Conservation (phyloP, 108 stramenopile species). For the Skeletonema grethae region DNA sequence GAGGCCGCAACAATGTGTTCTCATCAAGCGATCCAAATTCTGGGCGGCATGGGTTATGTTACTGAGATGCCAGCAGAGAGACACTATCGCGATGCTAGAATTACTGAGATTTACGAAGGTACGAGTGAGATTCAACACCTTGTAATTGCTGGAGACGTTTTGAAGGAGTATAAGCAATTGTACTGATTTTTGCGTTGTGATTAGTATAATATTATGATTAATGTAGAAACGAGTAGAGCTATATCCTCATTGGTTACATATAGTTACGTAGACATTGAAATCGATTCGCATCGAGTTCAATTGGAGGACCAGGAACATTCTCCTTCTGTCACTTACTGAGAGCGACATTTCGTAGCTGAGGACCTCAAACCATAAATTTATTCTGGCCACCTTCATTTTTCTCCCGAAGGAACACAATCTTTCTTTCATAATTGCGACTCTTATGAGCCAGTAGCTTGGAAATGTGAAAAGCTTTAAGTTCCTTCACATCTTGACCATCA, state of each 20-base stretch:
- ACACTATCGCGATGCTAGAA: slow-evolving; percentile 96
- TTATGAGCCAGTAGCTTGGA: slow-evolving; percentile 38
- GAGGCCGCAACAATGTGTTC: slow-evolving; percentile 97
- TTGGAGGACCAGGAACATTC: no score
- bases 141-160: slow-evolving; percentile 91
- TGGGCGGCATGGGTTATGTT: slow-evolving; percentile 97
- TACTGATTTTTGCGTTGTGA: slow-evolving; percentile 19
- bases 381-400: not conserved
- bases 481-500: slow-evolving; percentile 53
- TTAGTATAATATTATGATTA: not conserved
- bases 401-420: slow-evolving; percentile 27
- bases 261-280: not conserved
- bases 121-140: slow-evolving; percentile 95
- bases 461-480: slow-evolving; percentile 41
- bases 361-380: not conserved
- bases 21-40: slow-evolving; percentile 94
- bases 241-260: not conserved
- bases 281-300: not conserved
- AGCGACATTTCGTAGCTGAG: no score
- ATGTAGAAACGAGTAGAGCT: not conserved
- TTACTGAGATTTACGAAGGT: slow-evolving; percentile 99
- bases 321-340: no score
- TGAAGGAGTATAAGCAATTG: slow-evolving; percentile 90
- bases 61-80: slow-evolving; percentile 98
- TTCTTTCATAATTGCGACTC: slow-evolving; percentile 19